Evolutionary conservation across 2,329 filamentous ascomycete species (phyloP).

Genomic region (Penicillium paneum): DNA sequence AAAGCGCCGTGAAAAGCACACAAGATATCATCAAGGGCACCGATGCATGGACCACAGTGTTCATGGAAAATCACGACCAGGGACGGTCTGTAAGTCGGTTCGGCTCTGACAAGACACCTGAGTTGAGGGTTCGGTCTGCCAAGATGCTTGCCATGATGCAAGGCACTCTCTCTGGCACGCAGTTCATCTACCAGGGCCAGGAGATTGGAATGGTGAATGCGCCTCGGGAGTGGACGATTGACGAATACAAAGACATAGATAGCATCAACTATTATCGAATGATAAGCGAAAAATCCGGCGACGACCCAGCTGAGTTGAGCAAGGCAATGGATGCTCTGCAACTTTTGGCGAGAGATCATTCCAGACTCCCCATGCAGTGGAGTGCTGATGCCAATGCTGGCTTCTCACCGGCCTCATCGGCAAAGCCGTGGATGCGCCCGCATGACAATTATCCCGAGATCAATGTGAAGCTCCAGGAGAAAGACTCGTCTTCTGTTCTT

Average conservation of each 20-base stretch:
- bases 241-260: slow-evolving; percentile 45
- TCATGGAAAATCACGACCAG: slow-evolving; percentile 64
- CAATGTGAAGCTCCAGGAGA: slow-evolving; percentile 51
- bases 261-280: slow-evolving; percentile 50
- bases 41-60: slow-evolving; percentile 56
- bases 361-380: slow-evolving; percentile 69
- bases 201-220: slow-evolving; percentile 61
- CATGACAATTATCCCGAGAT: slow-evolving; percentile 47
- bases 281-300: slow-evolving; percentile 23
- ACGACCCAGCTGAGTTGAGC: slow-evolving; percentile 43
- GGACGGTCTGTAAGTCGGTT: slow-evolving; percentile 56
- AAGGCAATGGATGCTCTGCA: slow-evolving; percentile 53
- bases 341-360: slow-evolving; percentile 58
- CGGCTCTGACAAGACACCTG: slow-evolving; percentile 49
- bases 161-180: slow-evolving; percentile 50
- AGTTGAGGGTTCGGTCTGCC: slow-evolving; percentile 46
- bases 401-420: slow-evolving; percentile 58
- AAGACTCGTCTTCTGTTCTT: slow-evolving; percentile 48
- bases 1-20: slow-evolving; percentile 45
- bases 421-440: slow-evolving; percentile 59
- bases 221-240: slow-evolving; percentile 49
- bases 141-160: slow-evolving; percentile 56
- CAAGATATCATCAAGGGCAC: slow-evolving; percentile 51
- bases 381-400: slow-evolving; percentile 55
- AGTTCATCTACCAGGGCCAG: slow-evolving; percentile 61